phyloP scores from a whole-genome alignment of 176 grass and related monocot species.

The Lolium rigidum region DNA sequence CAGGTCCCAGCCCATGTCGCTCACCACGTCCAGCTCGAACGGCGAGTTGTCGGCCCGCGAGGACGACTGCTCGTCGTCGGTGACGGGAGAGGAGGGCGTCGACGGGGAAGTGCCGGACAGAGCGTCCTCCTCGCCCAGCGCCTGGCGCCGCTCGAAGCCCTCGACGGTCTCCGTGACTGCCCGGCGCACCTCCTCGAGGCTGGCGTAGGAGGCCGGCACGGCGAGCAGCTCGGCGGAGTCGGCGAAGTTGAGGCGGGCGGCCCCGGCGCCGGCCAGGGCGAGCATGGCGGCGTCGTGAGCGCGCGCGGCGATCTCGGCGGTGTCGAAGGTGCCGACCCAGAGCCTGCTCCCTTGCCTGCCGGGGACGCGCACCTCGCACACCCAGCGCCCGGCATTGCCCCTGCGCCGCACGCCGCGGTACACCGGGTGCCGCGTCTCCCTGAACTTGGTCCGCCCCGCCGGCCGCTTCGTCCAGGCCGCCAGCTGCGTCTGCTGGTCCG shows the following conservation, averaged over 20 bases:
- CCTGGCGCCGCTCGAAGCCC: slow-evolving; percentile 32
- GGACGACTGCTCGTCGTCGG: not conserved
- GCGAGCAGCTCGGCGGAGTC: slow-evolving; percentile 60
- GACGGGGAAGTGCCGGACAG: slow-evolving; percentile 14
- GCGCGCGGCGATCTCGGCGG: slow-evolving; percentile 64
- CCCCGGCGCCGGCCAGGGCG: slow-evolving; percentile 37
- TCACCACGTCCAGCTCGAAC: slow-evolving; percentile 41
- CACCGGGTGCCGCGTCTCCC: slow-evolving; percentile 75
- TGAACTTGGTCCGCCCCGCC: slow-evolving; percentile 68
- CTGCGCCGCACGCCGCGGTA: slow-evolving; percentile 65
- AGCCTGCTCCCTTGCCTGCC: slow-evolving; percentile 54
- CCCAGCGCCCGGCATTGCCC: slow-evolving; percentile 57
- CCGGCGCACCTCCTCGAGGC: slow-evolving; percentile 53
- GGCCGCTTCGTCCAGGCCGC: slow-evolving; percentile 57
- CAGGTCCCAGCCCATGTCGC: slow-evolving; percentile 59
- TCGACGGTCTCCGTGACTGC: slow-evolving; percentile 56
- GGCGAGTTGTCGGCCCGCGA: no score
- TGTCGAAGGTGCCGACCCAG: slow-evolving; percentile 86
- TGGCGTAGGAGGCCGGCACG: slow-evolving; percentile 32
- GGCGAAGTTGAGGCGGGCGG: slow-evolving; percentile 71
- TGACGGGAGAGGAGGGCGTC: not conserved
- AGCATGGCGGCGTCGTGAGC: slow-evolving; percentile 77
- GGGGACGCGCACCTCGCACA: slow-evolving; percentile 66
- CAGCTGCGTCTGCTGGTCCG: not conserved
- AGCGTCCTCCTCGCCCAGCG: not conserved